Base-by-base conservation (phyloP, 2,329 filamentous ascomycete genomes). In the Pseudocercospora vitis region DNA sequence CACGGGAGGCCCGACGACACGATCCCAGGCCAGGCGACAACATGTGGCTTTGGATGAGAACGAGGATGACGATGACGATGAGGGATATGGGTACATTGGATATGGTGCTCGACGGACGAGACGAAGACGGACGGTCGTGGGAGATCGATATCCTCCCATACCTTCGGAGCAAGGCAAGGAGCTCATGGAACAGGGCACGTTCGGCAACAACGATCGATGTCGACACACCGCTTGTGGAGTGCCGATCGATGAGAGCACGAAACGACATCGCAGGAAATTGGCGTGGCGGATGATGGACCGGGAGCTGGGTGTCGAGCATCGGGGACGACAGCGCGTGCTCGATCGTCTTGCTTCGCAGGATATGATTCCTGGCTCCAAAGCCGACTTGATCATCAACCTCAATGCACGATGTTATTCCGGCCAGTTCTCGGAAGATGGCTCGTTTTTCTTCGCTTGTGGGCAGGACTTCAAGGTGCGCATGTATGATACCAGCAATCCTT, bases 401-500 rank as follows among this genome's bases (percentile, higher is more conserved):
- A 83, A 91, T 51, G 81, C 86, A 4, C 85, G 89, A 33, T 91
- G 94, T 49, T 97, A 97, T 68, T 96, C 90, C 2, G 94, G 94
- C 1, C 92, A 97, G 68, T 99, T 97, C 70, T 96, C 90, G 0
- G 89, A 95, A 60, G 94, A 99, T 64, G 94, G 94, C 21, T 95
- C 96, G 71, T 97, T 97, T 76, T 97, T 96, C 76, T 97, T 92
- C 69, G 86, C 87, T 4, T 94, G 88, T 66, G 88, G 87, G 7
- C 90, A 96, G 71, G 91, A 97, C 71, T 96, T 96, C 74, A 87
- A 85, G 63, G 91, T 99, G 7, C 87, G 91, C 49, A 91, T 99
- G 89, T 99, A 97, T 72, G 92, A 97, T 70, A 97, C 94, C 0
- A 91, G 89, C 1, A 96, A 96, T 63, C 91, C 92, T 0, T 95